phyloP scores from a whole-genome alignment of 352 stramenopile genomes.

The Elongisporangium anandrum region DNA sequence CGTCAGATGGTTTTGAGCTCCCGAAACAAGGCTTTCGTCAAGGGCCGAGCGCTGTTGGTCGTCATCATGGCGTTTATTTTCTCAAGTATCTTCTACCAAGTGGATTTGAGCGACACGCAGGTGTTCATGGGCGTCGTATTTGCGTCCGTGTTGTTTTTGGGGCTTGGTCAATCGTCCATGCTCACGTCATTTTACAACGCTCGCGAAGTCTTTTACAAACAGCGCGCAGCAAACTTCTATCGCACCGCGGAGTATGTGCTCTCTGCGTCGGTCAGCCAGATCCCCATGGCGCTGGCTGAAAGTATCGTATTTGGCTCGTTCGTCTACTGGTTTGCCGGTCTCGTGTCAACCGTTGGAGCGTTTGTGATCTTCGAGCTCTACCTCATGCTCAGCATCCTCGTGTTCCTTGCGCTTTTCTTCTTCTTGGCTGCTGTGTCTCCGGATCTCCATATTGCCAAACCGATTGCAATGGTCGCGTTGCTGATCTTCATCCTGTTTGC shows the following conservation, averaged over 20 bases:
- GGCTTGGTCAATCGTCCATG: conserved; percentile 69
- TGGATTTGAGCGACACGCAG: conserved; percentile 42
- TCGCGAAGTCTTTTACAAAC: conserved; percentile 83
- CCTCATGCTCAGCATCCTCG: conserved; percentile 59
- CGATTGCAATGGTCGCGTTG: conserved; percentile 50
- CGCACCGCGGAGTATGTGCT: conserved; percentile 80
- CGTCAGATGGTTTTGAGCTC: conserved; percentile 74
- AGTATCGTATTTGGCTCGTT: conserved; percentile 82
- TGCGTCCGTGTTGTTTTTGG: conserved; percentile 76
- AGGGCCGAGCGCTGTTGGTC: conserved; percentile 39
- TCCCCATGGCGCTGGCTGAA: conserved; percentile 67
- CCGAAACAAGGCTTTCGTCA: conserved; percentile 49
- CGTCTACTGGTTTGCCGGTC: conserved; percentile 84
- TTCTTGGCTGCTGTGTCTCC: conserved; percentile 34
- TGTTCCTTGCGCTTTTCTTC: conserved; percentile 50
- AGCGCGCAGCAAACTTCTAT: conserved; percentile 85
- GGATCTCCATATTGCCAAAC: conserved; percentile 46
- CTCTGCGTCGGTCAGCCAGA: conserved; percentile 36
- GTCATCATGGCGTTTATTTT: conserved; percentile 53
- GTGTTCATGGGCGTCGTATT: conserved; percentile 83
- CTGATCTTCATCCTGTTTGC: conserved; percentile 65
- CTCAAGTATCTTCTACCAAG: conserved; percentile 44
- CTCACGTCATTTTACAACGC: conserved; percentile 77
- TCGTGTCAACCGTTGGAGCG: conserved; percentile 34
- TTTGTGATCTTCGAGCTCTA: conserved; percentile 76